Base-by-base conservation (phyloP, 1,284 basidiomycete genomes). In the Abortiporus biennis region DNA sequence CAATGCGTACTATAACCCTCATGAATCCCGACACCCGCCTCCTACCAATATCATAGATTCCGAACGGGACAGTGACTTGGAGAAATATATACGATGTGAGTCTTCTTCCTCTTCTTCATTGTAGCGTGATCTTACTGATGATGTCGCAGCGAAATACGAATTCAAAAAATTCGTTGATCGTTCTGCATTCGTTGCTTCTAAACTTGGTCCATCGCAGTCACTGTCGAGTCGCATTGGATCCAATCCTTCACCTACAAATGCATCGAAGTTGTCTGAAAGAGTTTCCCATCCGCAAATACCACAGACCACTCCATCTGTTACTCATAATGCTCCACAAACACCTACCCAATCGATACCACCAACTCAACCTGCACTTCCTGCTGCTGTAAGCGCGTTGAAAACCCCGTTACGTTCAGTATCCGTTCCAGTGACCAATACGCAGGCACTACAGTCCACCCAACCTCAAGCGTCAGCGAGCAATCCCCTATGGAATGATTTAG, bases 51-150 rank as follows among this genome's bases (percentile, higher is more conserved):
- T 86, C 58, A 75, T 85, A 40, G 87, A 90, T 45, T 72, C 75
- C 12, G 86, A 88, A 54, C 69, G 88, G 23, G 88, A 89, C 54
- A 86, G 85, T 49, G 89, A 92, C 47, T 69, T 92, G 23, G 89
- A 92, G 62, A 81, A 79, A 56, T 92, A 78, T 63, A 91, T 92
- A 50, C 77, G 90, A 49, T 71, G 84, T 80, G 64, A 54, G 75
- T 70, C 43, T 27, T 34, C 11, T 8, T 6, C 37, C 16, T 29
- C 22, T 17, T 4, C 34, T 22, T 46, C 16, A 22, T 23, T 30
- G 9, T 20, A 20, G 16, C 9, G 9, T 20, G 20, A 21, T 3
- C 22, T 24, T 11, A 45, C 21, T 2, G 29, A 17, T 27, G 13
- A 11, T 40, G 34, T 22, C 8, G 31, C 48, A 87, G 85, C 75